Percentiles rank a stretch among this genome's conserved stretches.
Conservation (phyloP, 257 asterid species). For the Capsicum baccatum region DNA sequence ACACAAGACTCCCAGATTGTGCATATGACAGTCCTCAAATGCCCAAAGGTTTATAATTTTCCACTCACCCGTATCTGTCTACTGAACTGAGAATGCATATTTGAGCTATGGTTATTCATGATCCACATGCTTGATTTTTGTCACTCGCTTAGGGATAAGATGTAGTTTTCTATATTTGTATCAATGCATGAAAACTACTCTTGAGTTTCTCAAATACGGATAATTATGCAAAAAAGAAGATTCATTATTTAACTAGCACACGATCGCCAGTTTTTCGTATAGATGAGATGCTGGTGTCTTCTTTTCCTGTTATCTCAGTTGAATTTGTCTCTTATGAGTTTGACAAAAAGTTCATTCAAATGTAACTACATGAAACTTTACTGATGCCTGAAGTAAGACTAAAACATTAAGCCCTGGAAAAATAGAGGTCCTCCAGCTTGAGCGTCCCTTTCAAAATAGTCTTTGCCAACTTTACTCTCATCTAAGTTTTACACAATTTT, state of each 20-base stretch:
- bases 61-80: not conserved
- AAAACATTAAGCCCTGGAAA: not conserved
- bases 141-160: not conserved
- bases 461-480: not conserved
- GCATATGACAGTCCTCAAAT: conserved; percentile 28
- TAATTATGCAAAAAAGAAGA: not conserved
- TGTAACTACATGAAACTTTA: not conserved
- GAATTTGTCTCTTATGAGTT: not conserved
- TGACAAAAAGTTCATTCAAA: not conserved
- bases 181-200: not conserved
- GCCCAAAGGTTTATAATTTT: conserved; percentile 25
- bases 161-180: not conserved
- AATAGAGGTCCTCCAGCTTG: not conserved
- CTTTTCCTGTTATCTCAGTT: not conserved
- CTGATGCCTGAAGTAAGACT: not conserved
- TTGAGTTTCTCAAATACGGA: not conserved
- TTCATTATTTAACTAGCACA: not conserved
- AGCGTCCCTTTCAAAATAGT: not conserved
- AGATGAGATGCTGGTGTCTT: not conserved
- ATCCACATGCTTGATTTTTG: not conserved
- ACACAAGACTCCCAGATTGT: conserved; percentile 23
- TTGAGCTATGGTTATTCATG: conserved; percentile 18
- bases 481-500: not conserved
- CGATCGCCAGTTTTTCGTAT: not conserved
- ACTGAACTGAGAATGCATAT: not conserved